These are phyloP conservation scores for Globisporangium yorkense DNA, from an alignment of 352 stramenopile genomes.

Conservation along the genomic window DNA sequence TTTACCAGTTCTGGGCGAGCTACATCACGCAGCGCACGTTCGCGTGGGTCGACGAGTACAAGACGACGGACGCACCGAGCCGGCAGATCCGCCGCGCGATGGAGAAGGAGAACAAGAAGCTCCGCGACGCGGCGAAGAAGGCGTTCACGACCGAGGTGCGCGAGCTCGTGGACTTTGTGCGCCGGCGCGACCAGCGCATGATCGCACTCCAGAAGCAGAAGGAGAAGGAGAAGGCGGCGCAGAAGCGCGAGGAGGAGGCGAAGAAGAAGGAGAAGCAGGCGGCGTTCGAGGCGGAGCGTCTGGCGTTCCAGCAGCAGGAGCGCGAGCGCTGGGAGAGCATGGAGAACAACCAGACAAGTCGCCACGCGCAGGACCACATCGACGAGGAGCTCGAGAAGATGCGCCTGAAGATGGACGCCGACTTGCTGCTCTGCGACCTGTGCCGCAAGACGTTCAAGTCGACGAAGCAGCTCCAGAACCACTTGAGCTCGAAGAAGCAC, in stretches of 20 bases:
- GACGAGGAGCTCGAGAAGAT: slow-evolving; percentile 59
- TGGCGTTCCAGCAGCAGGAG: slow-evolving; percentile 68
- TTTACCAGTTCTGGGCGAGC: slow-evolving; percentile 78
- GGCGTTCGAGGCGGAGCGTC: slow-evolving; percentile 49
- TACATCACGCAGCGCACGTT: slow-evolving; percentile 75
- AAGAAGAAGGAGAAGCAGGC: slow-evolving; percentile 54
- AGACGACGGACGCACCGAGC: slow-evolving; percentile 71
- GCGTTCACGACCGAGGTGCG: slow-evolving; percentile 73
- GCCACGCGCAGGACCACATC: slow-evolving; percentile 47
- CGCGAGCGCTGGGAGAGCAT: slow-evolving; percentile 43
- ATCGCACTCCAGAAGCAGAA: slow-evolving; percentile 57
- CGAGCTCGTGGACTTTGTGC: slow-evolving; percentile 81
- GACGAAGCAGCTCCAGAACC: slow-evolving; percentile 74
- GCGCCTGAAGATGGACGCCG: slow-evolving; percentile 60
- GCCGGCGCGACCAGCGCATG: slow-evolving; percentile 69
- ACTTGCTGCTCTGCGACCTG: slow-evolving; percentile 67
- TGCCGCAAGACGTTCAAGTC: slow-evolving; percentile 86
- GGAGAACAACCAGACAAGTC: slow-evolving; percentile 34
- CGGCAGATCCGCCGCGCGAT: slow-evolving; percentile 71
- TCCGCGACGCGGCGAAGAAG: slow-evolving; percentile 72
- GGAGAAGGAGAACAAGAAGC: slow-evolving; percentile 88
- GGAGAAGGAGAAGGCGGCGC: slow-evolving; percentile 49
- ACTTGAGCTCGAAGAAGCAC: slow-evolving; percentile 79
- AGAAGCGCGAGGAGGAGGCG: slow-evolving; percentile 39
- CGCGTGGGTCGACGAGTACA: slow-evolving; percentile 79